phyloP scores from a whole-genome alignment of 2,329 filamentous ascomycete species.

The Trichoderma hamatum region DNA sequence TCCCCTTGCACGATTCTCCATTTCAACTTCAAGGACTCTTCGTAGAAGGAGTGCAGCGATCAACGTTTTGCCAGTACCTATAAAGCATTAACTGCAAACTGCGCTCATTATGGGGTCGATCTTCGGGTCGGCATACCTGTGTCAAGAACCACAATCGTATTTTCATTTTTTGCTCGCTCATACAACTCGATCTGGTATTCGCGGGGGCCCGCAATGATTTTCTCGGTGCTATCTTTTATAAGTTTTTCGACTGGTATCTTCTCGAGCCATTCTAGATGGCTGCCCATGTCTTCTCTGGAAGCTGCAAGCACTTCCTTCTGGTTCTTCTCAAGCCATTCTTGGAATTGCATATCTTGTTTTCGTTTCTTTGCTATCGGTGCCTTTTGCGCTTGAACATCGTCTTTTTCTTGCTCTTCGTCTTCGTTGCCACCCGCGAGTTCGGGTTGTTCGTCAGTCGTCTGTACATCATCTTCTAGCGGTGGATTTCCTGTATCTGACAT shows the following conservation, averaged over 20 bases:
- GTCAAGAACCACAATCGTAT: conserved; percentile 90
- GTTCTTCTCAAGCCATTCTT: conserved; percentile 46
- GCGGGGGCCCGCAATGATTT: conserved; percentile 74
- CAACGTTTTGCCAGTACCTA: conserved; percentile 91
- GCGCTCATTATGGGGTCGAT: not conserved
- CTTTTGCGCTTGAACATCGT: conserved; percentile 37
- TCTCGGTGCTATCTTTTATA: conserved; percentile 37
- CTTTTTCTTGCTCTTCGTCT: conserved; percentile 19
- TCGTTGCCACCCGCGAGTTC: not conserved
- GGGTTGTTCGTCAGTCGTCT: not conserved
- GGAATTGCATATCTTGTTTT: conserved; percentile 54
- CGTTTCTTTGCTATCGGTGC: conserved; percentile 53
- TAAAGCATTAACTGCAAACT: not conserved
- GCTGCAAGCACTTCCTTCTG: conserved; percentile 41
- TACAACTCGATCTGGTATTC: conserved; percentile 94
- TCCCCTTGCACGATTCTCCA: conserved; percentile 67
- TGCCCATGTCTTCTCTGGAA: conserved; percentile 30
- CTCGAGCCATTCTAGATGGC: conserved; percentile 37
- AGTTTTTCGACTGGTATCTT: conserved; percentile 32
- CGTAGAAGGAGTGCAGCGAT: conserved; percentile 86
- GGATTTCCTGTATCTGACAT: not conserved
- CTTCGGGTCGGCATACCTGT: conserved; percentile 60
- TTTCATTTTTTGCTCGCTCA: conserved; percentile 79
- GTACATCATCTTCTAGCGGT: not conserved
- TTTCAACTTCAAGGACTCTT: conserved; percentile 74